Evolutionary conservation across 257 asterid genomes (phyloP).

Genomic region (Ehretia macrophylla): DNA sequence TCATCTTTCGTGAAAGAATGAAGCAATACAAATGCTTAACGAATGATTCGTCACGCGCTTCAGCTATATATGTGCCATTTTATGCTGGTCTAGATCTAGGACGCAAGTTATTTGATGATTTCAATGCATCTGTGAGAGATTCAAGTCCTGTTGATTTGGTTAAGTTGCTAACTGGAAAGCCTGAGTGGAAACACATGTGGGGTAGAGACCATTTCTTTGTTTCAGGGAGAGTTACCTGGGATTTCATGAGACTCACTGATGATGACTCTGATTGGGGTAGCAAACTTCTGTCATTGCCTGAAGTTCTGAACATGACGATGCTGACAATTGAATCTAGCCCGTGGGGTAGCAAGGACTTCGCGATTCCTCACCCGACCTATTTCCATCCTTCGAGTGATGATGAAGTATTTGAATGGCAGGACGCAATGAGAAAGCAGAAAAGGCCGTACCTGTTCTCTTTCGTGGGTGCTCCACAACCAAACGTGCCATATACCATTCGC

Average conservation of each 20-base stretch:
- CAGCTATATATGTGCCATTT: background rate
- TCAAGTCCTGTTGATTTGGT: background rate
- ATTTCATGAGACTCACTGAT: background rate
- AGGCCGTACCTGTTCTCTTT: conserved; percentile 1
- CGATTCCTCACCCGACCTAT: conserved; percentile 6
- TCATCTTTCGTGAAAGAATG: background rate
- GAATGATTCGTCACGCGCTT: background rate
- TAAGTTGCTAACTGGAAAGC: background rate
- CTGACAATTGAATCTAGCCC: conserved; percentile 9
- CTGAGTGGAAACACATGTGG: background rate
- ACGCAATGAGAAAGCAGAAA: background rate
- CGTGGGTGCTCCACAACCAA: background rate
- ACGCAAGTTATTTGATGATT: background rate
- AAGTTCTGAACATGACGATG: background rate
- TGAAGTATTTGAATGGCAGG: background rate
- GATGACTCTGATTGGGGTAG: background rate
- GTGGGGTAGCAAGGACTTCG: background rate
- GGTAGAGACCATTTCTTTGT: background rate
- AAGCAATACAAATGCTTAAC: background rate
- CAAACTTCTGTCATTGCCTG: background rate
- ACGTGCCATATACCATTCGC: background rate
- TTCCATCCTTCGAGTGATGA: conserved; percentile 3
- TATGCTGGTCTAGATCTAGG: background rate
- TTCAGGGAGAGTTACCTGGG: background rate
- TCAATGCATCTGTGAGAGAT: background rate